Conservation (phyloP, 2,329 filamentous ascomycete species). For the Dichotomopilus funicola region DNA sequence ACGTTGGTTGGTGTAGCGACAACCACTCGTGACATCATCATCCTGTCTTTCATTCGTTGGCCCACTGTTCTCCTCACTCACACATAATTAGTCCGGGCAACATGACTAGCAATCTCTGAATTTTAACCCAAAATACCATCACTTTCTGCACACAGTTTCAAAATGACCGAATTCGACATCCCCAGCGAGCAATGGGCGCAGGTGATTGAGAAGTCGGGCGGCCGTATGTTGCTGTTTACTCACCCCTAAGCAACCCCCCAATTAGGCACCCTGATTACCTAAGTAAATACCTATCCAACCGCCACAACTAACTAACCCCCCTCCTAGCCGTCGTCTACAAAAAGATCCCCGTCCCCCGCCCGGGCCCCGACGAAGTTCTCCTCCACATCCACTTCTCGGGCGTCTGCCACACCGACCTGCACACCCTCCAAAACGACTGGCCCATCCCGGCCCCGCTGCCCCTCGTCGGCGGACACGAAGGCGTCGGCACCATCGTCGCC, state of each 20-base stretch:
- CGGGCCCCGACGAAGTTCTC: slow-evolving; percentile 83
- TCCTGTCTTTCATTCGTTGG: not conserved
- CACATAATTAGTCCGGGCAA: not conserved
- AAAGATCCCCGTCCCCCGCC: slow-evolving; percentile 73
- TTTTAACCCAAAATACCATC: no score
- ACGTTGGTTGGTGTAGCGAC: not conserved
- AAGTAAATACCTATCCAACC: not conserved
- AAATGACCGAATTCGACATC: slow-evolving; percentile 47
- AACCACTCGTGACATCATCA: slow-evolving; percentile 12
- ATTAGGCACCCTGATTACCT: not conserved
- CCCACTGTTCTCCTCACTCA: not conserved
- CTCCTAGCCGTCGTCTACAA: slow-evolving; percentile 59
- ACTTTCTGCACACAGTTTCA: not conserved
- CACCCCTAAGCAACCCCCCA: not conserved
- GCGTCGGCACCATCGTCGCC: slow-evolving; percentile 78
- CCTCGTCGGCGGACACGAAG: slow-evolving; percentile 73
- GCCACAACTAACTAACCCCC: not conserved
- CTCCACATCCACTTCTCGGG: slow-evolving; percentile 86
- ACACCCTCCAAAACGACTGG: slow-evolving; percentile 85
- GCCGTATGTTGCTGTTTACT: slow-evolving; percentile 43
- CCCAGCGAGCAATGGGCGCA: slow-evolving; percentile 87
- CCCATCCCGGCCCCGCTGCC: slow-evolving; percentile 76
- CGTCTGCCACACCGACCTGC: slow-evolving; percentile 81
- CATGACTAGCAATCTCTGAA: no score
- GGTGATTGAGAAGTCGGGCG: slow-evolving; percentile 76